Evolutionary conservation across 2,329 filamentous ascomycete species (phyloP), one percentile per base, ranked within the genome.

Genomic region (Zymoseptoria passerinii): DNA sequence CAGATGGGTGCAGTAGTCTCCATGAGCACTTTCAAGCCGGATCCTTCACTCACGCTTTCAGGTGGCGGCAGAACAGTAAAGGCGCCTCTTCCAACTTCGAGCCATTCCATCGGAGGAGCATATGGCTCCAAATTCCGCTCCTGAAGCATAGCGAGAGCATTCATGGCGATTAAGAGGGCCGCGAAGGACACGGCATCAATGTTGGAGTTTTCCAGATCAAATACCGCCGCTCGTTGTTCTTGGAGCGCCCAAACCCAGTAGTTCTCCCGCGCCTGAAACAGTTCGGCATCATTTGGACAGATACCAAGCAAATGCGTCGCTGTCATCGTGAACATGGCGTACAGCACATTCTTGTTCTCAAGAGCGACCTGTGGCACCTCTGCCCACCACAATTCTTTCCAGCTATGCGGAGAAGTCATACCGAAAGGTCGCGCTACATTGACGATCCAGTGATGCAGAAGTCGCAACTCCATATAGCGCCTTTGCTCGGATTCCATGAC

Each of bases 31-130:
- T 66, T 64, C 49, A 65, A 59, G 27, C 57, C 66, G 23, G 63
- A 65, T 52, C 62, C 57, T 29, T 66, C 66, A 27, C 59, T 60
- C 28, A 64, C 63, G 28, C 54, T 62, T 55, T 61, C 64, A 8
- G 62, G 63, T 27, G 61, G 56, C 19, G 63, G 63, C 50, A 70
- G 64, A 29, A 72, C 65, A 4, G 66, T 65, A 18, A 61, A 65
- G 18, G 65, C 63, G 9, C 68, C 67, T 51, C 62, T 59, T 4
- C 68, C 66, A 52, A 72, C 63, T n/a, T 66, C 65, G 9, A 73
- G 57, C 70, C 70, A 72, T 44, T 71, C 66, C 8, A 68, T 63
- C 2, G 71, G 71, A 9, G 69, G 69, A 1, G 59, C 58, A 56
- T 72, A 73, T 9, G 63, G 66, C 16, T 62, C 59, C 13, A 68